phyloP scores from a whole-genome alignment of 208 protist genomes.

The Paratrypanosoma confusum region DNA sequence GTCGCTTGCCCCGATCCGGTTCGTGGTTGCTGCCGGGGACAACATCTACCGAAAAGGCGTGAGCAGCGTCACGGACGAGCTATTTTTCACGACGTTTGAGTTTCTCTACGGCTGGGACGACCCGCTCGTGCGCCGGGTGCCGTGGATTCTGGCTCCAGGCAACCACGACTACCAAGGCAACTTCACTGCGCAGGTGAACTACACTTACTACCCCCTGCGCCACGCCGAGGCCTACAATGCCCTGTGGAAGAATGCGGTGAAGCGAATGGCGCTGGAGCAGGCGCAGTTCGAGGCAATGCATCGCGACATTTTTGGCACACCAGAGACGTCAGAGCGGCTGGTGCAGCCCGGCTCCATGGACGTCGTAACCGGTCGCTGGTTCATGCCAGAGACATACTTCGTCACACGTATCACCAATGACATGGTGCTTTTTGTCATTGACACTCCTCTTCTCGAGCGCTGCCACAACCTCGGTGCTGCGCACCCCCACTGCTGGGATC shows the following conservation, averaged over 20 bases:
- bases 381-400: slow-evolving; percentile 20
- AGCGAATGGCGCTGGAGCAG: neutral
- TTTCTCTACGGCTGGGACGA: slow-evolving; percentile 10
- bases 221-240: neutral
- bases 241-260: slow-evolving; percentile 1
- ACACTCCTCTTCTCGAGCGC: slow-evolving; percentile 19
- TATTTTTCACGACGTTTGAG: slow-evolving; percentile 25
- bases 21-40: slow-evolving; percentile 31
- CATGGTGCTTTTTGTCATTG: slow-evolving; percentile 18
- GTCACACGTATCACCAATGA: slow-evolving; percentile 12
- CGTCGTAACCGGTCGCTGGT: slow-evolving; percentile 15
- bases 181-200: slow-evolving; percentile 17
- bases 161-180: slow-evolving; percentile 37
- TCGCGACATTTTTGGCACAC: too few relatives aligned
- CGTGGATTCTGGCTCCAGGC: slow-evolving; percentile 27
- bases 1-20: slow-evolving; percentile 17
- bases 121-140: slow-evolving; percentile 9
- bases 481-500: slow-evolving; percentile 12
- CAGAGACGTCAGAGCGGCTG: too few relatives aligned
- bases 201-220: slow-evolving; percentile 6
- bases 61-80: slow-evolving; percentile 2
- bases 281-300: neutral
- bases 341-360: neutral
- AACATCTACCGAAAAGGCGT: slow-evolving; percentile 37
- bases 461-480: slow-evolving; percentile 5